phyloP scores from a whole-genome alignment of 257 asterid species.

The Primulina tabacum region DNA sequence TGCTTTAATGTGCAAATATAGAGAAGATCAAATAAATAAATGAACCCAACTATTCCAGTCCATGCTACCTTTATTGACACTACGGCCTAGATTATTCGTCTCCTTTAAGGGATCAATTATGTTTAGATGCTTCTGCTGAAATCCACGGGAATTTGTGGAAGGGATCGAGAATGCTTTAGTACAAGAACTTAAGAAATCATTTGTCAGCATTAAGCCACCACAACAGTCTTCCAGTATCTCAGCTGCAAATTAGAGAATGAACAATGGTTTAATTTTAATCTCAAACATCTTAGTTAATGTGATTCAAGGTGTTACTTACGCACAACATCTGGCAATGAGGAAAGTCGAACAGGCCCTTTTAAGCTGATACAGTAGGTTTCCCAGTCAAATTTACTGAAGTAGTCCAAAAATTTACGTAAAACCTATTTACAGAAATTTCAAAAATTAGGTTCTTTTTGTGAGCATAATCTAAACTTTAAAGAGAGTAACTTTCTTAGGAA shows the following conservation, averaged over 20 bases:
- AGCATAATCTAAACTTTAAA: constrained; percentile 20
- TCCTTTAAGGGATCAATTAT: constrained; percentile 82
- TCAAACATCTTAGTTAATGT: constrained; percentile 9
- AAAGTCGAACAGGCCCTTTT: constrained; percentile 61
- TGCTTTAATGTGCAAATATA: background rate
- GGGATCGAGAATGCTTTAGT: constrained; percentile 61
- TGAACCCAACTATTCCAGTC: background rate
- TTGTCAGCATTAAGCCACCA: constrained; percentile 51
- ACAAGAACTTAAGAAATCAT: constrained; percentile 59
- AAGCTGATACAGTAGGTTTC: constrained; percentile 67
- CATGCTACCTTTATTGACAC: constrained; percentile 70
- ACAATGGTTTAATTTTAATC: constrained; percentile 16
- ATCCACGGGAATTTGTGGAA: constrained; percentile 40
- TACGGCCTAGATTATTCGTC: constrained; percentile 78
- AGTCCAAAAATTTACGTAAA: constrained; percentile 74
- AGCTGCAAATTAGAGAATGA: constrained; percentile 40
- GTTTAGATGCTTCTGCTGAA: constrained; percentile 66
- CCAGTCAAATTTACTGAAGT: constrained; percentile 90
- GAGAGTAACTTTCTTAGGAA: constrained; percentile 16
- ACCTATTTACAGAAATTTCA: constrained; percentile 48
- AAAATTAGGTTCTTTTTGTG: constrained; percentile 26
- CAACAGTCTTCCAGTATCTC: constrained; percentile 59
- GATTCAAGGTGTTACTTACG: constrained; percentile 48
- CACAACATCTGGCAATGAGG: constrained; percentile 59
- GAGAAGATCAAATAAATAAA: background rate